Conservation (phyloP, 495 filamentous ascomycete genomes). For the Daldinia vernicosa region DNA sequence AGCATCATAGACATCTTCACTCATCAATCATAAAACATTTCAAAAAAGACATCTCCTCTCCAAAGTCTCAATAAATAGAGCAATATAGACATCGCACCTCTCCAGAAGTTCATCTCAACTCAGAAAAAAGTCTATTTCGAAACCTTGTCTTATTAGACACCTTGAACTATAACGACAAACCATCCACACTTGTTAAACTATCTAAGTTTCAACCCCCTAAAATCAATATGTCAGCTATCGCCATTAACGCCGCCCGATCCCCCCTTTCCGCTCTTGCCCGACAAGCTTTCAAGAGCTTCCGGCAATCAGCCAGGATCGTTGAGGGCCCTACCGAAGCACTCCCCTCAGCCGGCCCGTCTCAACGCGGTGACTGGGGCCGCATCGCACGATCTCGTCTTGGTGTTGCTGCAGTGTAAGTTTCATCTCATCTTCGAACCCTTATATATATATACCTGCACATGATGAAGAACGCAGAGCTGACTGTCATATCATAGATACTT, state of each 20-base stretch:
- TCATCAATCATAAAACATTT: conserved; percentile 1
- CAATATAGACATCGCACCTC: conserved; percentile 40
- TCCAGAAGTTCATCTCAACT: conserved; percentile 22
- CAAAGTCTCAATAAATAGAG: conserved; percentile 8
- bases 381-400: conserved; percentile 23
- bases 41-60: conserved; percentile 3
- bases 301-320: conserved; percentile 33
- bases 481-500: conserved; percentile 31
- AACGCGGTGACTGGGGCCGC: conserved; percentile 40
- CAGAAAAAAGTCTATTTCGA: conserved; percentile 20
- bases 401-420: conserved; percentile 34
- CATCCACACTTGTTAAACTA: background rate
- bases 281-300: conserved; percentile 37
- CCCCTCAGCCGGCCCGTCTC: conserved; percentile 1
- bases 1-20: conserved; percentile 11
- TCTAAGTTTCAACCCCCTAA: background rate
- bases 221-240: conserved; percentile 31
- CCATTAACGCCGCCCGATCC: conserved; percentile 23
- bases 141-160: conserved; percentile 37
- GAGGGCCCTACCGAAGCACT: conserved; percentile 30
- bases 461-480: background rate
- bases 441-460: background rate
- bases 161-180: background rate
- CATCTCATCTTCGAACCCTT: background rate
- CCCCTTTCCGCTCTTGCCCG: conserved; percentile 31